Evolutionary conservation across 2,329 filamentous ascomycete species (phyloP).

Genomic region (Pyricularia sp.): DNA sequence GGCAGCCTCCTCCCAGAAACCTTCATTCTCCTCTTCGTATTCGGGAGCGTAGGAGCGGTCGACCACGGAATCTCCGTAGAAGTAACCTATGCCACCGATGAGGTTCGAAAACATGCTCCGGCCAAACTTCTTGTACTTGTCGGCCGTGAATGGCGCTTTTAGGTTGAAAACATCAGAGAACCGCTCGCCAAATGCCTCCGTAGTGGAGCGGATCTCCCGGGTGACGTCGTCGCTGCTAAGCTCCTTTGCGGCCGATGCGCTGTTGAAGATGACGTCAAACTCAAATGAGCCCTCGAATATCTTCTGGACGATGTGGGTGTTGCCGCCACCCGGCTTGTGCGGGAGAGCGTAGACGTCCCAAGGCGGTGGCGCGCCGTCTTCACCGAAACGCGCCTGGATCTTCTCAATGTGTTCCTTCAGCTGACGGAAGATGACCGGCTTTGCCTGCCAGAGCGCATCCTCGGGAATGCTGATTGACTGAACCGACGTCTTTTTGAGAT

Average conservation of each 20-base stretch:
- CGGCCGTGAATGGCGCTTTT: slow-evolving; percentile 59
- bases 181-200: slow-evolving; percentile 54
- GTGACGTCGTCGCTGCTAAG: slow-evolving; percentile 52
- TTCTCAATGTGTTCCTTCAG: slow-evolving; percentile 36
- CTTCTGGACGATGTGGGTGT: slow-evolving; percentile 82
- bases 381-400: slow-evolving; percentile 34
- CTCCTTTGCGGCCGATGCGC: slow-evolving; percentile 49
- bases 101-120: slow-evolving; percentile 91
- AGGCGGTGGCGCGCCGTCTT: slow-evolving; percentile 61
- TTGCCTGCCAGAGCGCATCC: slow-evolving; percentile 72
- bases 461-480: slow-evolving; percentile 53
- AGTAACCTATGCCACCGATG: slow-evolving; percentile 88
- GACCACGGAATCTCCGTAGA: slow-evolving; percentile 76
- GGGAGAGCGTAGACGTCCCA: slow-evolving; percentile 73
- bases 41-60: slow-evolving; percentile 85
- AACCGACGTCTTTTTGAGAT: slow-evolving; percentile 64
- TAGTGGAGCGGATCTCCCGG: slow-evolving; percentile 49
- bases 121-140: slow-evolving; percentile 66
- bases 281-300: slow-evolving; percentile 81
- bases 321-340: slow-evolving; percentile 57
- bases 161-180: slow-evolving; percentile 63
- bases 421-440: slow-evolving; percentile 43
- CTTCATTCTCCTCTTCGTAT: slow-evolving; percentile 89
- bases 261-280: slow-evolving; percentile 87
- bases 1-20: slow-evolving; percentile 87